Base-by-base conservation (phyloP, 2,329 filamentous ascomycete genomes). In the Scytalidium lignicola region DNA sequence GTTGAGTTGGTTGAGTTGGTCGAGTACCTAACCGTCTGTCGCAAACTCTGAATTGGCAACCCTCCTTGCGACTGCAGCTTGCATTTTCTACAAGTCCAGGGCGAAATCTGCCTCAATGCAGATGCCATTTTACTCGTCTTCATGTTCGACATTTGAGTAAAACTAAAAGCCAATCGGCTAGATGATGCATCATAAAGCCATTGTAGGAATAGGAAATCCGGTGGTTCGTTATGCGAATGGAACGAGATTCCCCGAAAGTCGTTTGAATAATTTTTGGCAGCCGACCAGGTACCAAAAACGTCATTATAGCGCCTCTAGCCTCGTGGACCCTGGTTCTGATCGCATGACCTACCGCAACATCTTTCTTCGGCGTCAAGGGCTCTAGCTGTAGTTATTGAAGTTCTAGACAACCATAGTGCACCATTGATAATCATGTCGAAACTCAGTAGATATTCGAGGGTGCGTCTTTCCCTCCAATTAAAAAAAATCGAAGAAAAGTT, bases 401-500 rank as follows among this genome's bases (percentile, higher is more conserved):
- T 6, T 5, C 23, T 26, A 26, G 23, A 10, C 5, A 10, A 26
- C 6, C 15, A 13, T n/a, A 17, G 15, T 13, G 15, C 32, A 10
- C 32, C n/a, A 13, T 37, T 13, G 32, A 13, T 4, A n/a, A 37
- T n/a, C 15, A 37, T 37, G 32, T 9, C 32, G 15, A 37, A 37
- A 7, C 32, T 37, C 5, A 37, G 32, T 17, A 37, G 15, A 37
- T 37, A 15, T 17, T 37, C 32, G 15, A 37, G n/a, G 32, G 32
- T 37, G 32, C n/a, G 15, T 17, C 15, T 17, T 17, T 37, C 15
- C 5, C 41, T n/a, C 4, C 18, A n/a, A 18, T 21, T 7, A 15
- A 8, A 74, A 72, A 71, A 37, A 37, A 17, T n/a, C n/a, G n/a
- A 37, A 37, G 32, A 5, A 37, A 37, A 37, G 7, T 7, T 15